These are phyloP conservation scores for Martiniozyma abietophila DNA, from an alignment of 805 yeast genomes.

Conservation along the genomic window DNA sequence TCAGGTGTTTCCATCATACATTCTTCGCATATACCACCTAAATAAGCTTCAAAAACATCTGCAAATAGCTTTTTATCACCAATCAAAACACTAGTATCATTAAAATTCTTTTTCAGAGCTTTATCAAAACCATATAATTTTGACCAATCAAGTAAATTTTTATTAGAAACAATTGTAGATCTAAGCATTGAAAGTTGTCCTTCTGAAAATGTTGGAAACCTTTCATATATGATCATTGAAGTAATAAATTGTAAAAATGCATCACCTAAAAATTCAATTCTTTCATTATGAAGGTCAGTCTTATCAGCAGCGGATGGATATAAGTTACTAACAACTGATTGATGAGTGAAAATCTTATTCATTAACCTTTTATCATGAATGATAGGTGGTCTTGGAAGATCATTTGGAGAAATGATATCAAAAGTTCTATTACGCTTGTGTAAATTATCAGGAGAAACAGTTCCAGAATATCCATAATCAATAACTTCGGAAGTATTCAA, in stretches of 20 bases:
- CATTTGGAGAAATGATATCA: conserved; percentile 12
- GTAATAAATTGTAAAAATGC: conserved; percentile 67
- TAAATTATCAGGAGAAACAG: conserved; percentile 3
- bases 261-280: conserved; percentile 88
- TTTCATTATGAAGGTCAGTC: conserved; percentile 64
- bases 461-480: neutral
- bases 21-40: conserved; percentile 64
- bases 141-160: conserved; percentile 61
- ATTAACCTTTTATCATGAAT: conserved; percentile 49
- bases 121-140: conserved; percentile 56
- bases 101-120: conserved; percentile 33
- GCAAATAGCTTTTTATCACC: conserved; percentile 70
- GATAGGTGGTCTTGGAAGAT: conserved; percentile 55
- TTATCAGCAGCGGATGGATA: conserved; percentile 45
- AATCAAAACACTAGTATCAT: conserved; percentile 33
- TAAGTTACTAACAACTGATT: conserved; percentile 57
- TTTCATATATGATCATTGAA: conserved; percentile 54
- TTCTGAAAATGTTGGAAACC: conserved; percentile 66
- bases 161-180: conserved; percentile 63
- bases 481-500: neutral
- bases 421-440: conserved; percentile 8
- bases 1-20: conserved; percentile 32
- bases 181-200: conserved; percentile 72
- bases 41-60: conserved; percentile 89
- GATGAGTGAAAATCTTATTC: conserved; percentile 72